These are phyloP conservation scores for Reutealis trisperma DNA, from an alignment of 345 rosid species.

Conservation along the genomic window DNA sequence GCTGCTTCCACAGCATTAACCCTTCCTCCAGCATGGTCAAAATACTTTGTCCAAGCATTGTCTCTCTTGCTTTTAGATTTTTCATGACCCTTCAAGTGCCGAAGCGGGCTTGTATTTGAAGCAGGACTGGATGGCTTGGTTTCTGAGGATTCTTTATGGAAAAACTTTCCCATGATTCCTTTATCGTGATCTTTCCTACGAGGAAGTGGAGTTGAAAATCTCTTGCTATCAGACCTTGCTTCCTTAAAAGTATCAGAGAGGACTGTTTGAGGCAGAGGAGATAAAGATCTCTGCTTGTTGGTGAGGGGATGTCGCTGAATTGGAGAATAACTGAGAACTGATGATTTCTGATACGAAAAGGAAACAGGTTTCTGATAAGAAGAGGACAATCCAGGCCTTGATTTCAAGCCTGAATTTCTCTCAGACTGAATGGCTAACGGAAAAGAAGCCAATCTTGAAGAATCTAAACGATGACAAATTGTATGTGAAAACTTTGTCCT, in stretches of 20 bases:
- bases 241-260: conserved; percentile 82
- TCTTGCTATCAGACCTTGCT: conserved; percentile 67
- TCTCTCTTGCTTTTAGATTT: conserved; percentile 63
- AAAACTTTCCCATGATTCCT: conserved; percentile 39
- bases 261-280: conserved; percentile 64
- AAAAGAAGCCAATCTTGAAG: conserved; percentile 54
- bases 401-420: conserved; percentile 38
- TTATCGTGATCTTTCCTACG: conserved; percentile 53
- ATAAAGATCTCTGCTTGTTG: conserved; percentile 74
- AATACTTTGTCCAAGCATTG: conserved; percentile 77
- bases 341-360: not conserved
- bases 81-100: conserved; percentile 60
- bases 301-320: conserved; percentile 49
- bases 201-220: conserved; percentile 87
- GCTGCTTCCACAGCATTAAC: conserved; percentile 72
- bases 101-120: conserved; percentile 53
- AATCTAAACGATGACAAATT: conserved; percentile 71
- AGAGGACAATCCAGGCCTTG: conserved; percentile 39
- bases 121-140: conserved; percentile 35
- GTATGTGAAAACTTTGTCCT: conserved; percentile 89
- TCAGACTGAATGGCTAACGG: conserved; percentile 45
- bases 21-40: conserved; percentile 78
- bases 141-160: conserved; percentile 41
- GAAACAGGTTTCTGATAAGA: conserved; percentile 28
- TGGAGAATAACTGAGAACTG: conserved; percentile 33